These are phyloP conservation scores for Picea abies DNA, from an alignment of 83 land plant species.

Conservation along the genomic window DNA sequence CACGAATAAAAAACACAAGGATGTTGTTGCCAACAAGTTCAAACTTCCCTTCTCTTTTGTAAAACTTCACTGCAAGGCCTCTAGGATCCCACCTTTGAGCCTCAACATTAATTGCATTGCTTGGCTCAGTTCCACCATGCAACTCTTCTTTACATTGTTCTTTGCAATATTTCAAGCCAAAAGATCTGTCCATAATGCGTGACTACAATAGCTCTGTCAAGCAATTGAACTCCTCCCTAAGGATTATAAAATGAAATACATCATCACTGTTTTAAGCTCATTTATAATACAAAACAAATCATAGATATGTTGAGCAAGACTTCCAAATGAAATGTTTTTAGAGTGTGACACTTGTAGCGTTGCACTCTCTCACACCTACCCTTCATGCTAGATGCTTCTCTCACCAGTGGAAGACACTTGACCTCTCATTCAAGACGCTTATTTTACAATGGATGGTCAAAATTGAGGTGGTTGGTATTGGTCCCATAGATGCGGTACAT, in stretches of 20 bases:
- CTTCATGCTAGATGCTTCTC: too few relatives aligned
- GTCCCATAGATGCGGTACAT: too few relatives aligned
- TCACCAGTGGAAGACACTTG: too few relatives aligned
- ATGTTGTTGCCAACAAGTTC: conserved; percentile 71
- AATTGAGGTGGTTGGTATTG: too few relatives aligned
- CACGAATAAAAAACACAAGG: conserved; percentile 63
- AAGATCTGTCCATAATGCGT: neutral
- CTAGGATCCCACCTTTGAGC: conserved; percentile 16
- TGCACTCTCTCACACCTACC: too few relatives aligned
- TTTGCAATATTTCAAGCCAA: neutral
- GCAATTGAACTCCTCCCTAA: conserved; percentile 9
- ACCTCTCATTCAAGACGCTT: too few relatives aligned
- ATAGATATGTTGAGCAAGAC: too few relatives aligned
- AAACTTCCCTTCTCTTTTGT: conserved; percentile 66
- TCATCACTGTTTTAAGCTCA: too few relatives aligned
- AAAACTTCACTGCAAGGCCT: too few relatives aligned
- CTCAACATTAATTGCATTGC: neutral
- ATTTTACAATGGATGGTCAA: too few relatives aligned
- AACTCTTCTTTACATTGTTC: neutral
- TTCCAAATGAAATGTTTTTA: neutral
- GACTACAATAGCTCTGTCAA: neutral
- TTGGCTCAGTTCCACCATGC: neutral
- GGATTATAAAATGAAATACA: neutral
- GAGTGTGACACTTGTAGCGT: too few relatives aligned
- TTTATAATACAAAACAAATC: too few relatives aligned